phyloP scores from a whole-genome alignment of 192 early-diverging fungal species.

The Coemansia sp. region DNA sequence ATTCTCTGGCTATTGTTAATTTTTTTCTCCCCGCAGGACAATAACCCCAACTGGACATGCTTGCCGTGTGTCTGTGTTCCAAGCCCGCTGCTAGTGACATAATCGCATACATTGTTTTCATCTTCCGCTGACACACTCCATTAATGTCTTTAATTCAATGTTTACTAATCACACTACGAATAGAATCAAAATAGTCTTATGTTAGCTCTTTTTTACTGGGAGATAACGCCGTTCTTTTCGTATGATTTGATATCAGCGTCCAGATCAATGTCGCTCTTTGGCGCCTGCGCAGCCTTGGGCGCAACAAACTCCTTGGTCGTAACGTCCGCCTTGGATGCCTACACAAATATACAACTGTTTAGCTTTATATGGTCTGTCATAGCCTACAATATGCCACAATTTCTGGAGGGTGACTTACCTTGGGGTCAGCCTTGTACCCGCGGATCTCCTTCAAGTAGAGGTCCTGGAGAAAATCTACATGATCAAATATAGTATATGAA shows the following conservation, averaged over 20 bases:
- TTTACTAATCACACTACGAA: neutral
- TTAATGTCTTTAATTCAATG: neutral
- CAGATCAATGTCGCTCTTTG: constrained; percentile 45
- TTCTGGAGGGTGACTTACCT: constrained; percentile 14
- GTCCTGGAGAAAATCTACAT: constrained; percentile 46
- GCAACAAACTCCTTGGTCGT: constrained; percentile 43
- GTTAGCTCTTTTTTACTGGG: constrained; percentile 17
- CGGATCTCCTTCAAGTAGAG: constrained; percentile 53
- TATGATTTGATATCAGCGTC: constrained; percentile 41
- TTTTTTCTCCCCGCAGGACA: neutral
- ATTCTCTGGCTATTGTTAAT: neutral
- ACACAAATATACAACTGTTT: neutral
- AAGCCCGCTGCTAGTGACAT: neutral
- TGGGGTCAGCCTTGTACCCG: constrained; percentile 45
- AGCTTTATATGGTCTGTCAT: neutral
- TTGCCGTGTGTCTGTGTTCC: neutral
- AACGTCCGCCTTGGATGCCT: constrained; percentile 43
- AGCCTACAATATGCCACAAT: neutral
- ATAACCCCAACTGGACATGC: constrained; percentile 4
- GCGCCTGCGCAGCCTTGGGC: constrained; percentile 37
- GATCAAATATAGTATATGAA: neutral
- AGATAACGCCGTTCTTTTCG: constrained; percentile 33
- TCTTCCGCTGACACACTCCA: neutral
- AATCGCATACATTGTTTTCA: neutral
- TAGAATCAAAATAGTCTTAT: neutral